These are phyloP conservation scores for Tetrapyrgos nigripes DNA, from an alignment of 1,284 basidiomycete species.

Conservation along the genomic window DNA sequence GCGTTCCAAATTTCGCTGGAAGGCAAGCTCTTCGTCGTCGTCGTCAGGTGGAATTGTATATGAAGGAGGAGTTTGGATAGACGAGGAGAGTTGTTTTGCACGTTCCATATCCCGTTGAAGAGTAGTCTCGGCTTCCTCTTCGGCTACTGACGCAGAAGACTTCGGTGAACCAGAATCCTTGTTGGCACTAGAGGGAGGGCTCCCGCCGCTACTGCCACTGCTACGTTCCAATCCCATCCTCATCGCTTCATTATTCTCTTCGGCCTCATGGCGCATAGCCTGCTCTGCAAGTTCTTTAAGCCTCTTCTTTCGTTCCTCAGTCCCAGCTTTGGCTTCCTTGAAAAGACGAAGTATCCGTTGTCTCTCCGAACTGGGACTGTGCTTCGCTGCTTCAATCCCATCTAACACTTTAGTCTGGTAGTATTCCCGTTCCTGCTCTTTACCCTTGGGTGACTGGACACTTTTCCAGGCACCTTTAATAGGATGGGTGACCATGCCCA, in stretches of 20 bases:
- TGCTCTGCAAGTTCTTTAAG: slow-evolving; percentile 43
- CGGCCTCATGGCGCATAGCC: too few relatives aligned
- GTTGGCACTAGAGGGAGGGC: neutral
- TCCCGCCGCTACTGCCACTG: neutral
- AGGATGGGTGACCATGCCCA: slow-evolving; percentile 49
- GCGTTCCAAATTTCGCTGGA: neutral
- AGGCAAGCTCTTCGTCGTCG: too few relatives aligned
- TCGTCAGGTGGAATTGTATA: too few relatives aligned
- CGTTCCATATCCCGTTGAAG: neutral
- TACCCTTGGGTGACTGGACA: slow-evolving; percentile 35
- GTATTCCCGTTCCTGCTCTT: slow-evolving; percentile 39
- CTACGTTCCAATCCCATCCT: neutral
- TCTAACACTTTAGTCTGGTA: slow-evolving; percentile 43
- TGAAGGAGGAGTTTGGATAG: too few relatives aligned
- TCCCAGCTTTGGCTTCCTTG: slow-evolving; percentile 38
- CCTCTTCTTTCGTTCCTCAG: slow-evolving; percentile 39
- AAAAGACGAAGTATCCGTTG: slow-evolving; percentile 44
- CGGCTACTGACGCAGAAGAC: neutral
- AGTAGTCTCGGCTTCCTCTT: slow-evolving; percentile 3
- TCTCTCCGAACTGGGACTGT: slow-evolving; percentile 39
- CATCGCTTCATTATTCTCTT: too few relatives aligned
- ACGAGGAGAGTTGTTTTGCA: too few relatives aligned
- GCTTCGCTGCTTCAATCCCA: slow-evolving; percentile 41
- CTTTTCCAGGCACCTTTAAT: slow-evolving; percentile 49
- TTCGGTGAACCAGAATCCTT: neutral